Base-by-base conservation (phyloP, 1,284 basidiomycete species). In the Polyporus tsugae region DNA sequence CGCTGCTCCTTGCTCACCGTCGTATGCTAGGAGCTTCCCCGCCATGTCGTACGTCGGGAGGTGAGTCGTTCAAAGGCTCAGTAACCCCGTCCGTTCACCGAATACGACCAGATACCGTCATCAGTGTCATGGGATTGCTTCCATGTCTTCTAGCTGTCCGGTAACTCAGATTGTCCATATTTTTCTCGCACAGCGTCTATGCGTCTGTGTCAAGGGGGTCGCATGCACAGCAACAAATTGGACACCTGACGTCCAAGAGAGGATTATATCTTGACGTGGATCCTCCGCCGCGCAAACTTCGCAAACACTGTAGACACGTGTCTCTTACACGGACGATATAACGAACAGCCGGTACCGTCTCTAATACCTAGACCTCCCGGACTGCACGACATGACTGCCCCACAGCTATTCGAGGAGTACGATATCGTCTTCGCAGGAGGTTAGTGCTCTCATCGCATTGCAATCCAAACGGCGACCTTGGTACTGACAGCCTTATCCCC, bases 361-460 rank as follows among this genome's bases (percentile, higher is more conserved):
- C 35, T 33, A 2, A 33, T 13, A 33, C 25, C 29, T 59, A 41
- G n/a, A 4, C 7, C 2, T 22, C 22, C 57, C 35, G n/a, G 35
- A 59, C n/a, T 58, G 36, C 57, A 58, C n/a, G 53, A 55, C 5
- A 58, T 39, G 55, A 11, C 57, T n/a, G 6, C 35, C 19, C 36
- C 57, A 58, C 57, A 58, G 36, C 36, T 62, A 15, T 44, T 58
- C 42, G 53, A 49, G 29, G 75, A 75, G 29, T 85, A 81, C 74
- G 85, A 86, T 68, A 81, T 86, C 39, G 81, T 86, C 64, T 82
- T 86, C 70, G 85, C 83, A 35, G 85, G 85, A 69, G 85, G 85
- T 82, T 60, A 57, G 80, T 72, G 59, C 60, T 52, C 49, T 33
- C 53, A n/a, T 35, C 9, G 6, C 36, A n/a, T 38, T 10, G 22